These are phyloP conservation scores for Jaltomata sinuosa DNA, from an alignment of 257 asterid species.

Conservation along the genomic window DNA sequence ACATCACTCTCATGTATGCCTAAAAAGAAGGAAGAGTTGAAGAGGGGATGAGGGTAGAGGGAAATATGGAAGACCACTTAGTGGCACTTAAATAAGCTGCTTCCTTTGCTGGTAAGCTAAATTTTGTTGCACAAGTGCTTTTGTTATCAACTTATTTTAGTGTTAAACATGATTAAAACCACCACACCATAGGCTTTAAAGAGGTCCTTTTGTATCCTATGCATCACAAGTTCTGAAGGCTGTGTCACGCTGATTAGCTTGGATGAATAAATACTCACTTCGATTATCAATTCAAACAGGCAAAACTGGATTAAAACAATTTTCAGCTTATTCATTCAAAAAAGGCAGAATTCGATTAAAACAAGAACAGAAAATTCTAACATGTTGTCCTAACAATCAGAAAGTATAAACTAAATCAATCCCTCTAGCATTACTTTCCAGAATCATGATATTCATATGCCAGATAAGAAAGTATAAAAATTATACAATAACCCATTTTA, in stretches of 20 bases:
- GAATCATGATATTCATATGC: neutral
- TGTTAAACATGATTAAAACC: neutral
- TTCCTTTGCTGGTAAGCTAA: neutral
- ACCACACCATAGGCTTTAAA: neutral
- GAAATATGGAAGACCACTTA: neutral
- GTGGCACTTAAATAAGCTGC: neutral
- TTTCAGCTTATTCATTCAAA: neutral
- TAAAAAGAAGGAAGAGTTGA: neutral
- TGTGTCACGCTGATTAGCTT: neutral
- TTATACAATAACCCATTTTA: no score
- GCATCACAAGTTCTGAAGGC: neutral
- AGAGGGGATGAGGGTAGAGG: neutral
- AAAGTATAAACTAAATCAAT: neutral
- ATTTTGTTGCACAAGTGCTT: neutral
- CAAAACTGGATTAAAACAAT: neutral
- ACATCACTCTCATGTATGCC: neutral
- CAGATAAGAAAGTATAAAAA: neutral
- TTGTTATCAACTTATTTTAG: neutral
- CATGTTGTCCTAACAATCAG: neutral
- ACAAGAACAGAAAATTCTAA: neutral
- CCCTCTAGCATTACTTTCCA: neutral
- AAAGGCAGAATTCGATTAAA: neutral
- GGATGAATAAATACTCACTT: neutral
- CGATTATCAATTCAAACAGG: neutral
- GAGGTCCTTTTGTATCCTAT: neutral